phyloP scores from a whole-genome alignment of 176 grass and related monocot genomes.

The Dendrocalamus sinicus region DNA sequence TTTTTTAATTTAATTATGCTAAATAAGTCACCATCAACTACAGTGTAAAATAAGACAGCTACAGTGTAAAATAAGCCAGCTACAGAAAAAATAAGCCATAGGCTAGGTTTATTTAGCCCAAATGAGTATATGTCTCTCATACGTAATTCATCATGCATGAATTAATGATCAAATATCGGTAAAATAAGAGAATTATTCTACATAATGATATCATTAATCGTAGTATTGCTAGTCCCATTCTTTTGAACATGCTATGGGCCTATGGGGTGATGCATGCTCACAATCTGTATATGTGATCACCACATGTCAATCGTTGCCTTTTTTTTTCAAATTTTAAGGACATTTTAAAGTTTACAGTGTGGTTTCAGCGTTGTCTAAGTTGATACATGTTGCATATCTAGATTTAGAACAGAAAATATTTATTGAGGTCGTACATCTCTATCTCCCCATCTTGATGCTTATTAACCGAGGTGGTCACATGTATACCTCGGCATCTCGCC shows the following conservation, averaged over 20 bases:
- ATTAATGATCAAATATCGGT: background rate
- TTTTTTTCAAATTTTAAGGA: background rate
- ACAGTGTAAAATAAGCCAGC: too few relatives aligned
- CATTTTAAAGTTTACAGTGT: background rate
- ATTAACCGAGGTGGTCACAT: background rate
- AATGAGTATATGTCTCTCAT: background rate
- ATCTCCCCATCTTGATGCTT: background rate
- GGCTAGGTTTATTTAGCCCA: too few relatives aligned
- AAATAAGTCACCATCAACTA: too few relatives aligned
- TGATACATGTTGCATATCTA: background rate
- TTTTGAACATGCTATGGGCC: background rate
- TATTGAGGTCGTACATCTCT: background rate
- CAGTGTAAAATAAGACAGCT: too few relatives aligned
- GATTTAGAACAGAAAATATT: background rate
- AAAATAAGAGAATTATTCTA: background rate
- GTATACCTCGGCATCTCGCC: slow-evolving; percentile 4
- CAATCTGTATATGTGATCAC: background rate
- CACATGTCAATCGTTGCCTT: background rate
- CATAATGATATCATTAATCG: background rate
- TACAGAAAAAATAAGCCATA: too few relatives aligned
- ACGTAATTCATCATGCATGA: background rate
- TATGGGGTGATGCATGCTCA: background rate
- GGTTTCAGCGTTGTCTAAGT: background rate
- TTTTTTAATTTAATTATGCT: too few relatives aligned
- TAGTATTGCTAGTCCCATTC: background rate